These are phyloP conservation scores for Aspergillus bertholletiae DNA, from an alignment of 495 filamentous ascomycete genomes.

Conservation along the genomic window DNA sequence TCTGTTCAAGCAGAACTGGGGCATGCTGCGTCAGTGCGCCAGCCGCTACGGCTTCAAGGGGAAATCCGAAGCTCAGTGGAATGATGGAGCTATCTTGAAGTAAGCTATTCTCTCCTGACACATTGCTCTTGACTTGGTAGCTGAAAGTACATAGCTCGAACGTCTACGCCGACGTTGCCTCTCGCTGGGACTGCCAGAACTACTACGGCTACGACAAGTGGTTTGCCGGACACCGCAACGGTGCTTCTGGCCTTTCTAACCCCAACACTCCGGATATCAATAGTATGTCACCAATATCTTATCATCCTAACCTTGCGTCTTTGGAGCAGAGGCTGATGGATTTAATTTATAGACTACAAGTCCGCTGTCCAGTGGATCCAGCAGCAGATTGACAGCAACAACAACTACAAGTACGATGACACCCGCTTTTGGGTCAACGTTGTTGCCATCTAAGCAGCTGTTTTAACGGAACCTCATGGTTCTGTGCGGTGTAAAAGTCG, in stretches of 20 bases:
- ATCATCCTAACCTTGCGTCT: too few species aligned
- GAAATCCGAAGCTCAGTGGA: conserved; percentile 11
- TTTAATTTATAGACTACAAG: conserved; percentile 14
- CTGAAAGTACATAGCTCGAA: conserved; percentile 10
- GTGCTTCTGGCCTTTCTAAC: conserved; percentile 15
- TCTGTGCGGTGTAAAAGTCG: too few species aligned
- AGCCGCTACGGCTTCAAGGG: conserved; percentile 16
- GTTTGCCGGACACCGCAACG: conserved; percentile 26
- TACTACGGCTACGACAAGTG: conserved; percentile 22
- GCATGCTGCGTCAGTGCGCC: conserved; percentile 25
- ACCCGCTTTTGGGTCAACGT: conserved; percentile 26
- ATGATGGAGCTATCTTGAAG: conserved; percentile 23
- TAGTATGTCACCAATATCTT: conserved; percentile 10
- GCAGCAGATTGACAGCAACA: conserved; percentile 24
- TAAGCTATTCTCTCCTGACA: conserved; percentile 1
- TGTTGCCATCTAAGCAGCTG: conserved; percentile 14
- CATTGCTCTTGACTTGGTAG: neutral
- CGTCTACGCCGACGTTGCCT: conserved; percentile 16
- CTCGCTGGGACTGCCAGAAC: conserved; percentile 23
- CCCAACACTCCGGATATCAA: conserved; percentile 19
- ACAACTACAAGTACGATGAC: conserved; percentile 19
- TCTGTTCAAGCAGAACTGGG: conserved; percentile 37
- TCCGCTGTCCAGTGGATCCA: conserved; percentile 24
- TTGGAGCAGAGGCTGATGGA: too few species aligned
- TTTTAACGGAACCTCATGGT: too few species aligned